Evolutionary conservation across 2,329 filamentous ascomycete genomes (phyloP).

Genomic region (Colletotrichum lindemuthianum): DNA sequence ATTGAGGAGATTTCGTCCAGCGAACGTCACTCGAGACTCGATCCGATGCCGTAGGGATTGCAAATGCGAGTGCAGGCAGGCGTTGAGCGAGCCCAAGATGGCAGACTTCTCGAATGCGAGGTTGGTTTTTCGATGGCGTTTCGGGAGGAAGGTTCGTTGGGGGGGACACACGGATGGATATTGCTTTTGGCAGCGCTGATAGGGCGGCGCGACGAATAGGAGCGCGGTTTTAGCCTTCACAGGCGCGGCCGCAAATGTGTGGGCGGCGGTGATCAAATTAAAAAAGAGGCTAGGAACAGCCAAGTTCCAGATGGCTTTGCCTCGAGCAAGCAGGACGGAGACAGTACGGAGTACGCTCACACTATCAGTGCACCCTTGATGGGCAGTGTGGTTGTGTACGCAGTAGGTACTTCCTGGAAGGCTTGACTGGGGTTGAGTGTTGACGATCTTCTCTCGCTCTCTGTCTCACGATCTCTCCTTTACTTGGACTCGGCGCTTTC

Average conservation of each 20-base stretch:
- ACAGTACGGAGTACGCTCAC: no score
- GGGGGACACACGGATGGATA: slow-evolving; percentile 23
- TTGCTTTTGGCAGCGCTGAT: slow-evolving; percentile 28
- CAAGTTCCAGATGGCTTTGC: slow-evolving; percentile 22
- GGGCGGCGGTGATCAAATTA: slow-evolving; percentile 34
- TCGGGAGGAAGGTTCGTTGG: slow-evolving; percentile 33
- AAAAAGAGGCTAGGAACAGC: slow-evolving; percentile 33
- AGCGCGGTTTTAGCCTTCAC: slow-evolving; percentile 33
- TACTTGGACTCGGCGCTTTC: no score
- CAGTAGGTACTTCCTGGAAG: neutral
- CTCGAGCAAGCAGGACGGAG: no score
- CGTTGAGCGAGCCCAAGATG: slow-evolving; percentile 24
- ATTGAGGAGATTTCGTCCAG: slow-evolving; percentile 33
- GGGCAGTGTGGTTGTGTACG: no score
- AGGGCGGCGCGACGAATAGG: slow-evolving; percentile 28
- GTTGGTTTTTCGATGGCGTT: slow-evolving; percentile 33
- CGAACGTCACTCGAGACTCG: slow-evolving; percentile 32
- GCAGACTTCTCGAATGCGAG: slow-evolving; percentile 33
- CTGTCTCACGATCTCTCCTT: no score
- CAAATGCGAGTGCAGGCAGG: slow-evolving; percentile 8
- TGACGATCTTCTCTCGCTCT: no score
- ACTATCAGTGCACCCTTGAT: no score
- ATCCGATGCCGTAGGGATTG: neutral
- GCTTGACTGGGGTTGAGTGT: neutral
- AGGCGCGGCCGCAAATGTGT: slow-evolving; percentile 34